These are phyloP conservation scores for Cryptomeria japonica DNA, from an alignment of 75 land plant genomes.

Conservation along the genomic window DNA sequence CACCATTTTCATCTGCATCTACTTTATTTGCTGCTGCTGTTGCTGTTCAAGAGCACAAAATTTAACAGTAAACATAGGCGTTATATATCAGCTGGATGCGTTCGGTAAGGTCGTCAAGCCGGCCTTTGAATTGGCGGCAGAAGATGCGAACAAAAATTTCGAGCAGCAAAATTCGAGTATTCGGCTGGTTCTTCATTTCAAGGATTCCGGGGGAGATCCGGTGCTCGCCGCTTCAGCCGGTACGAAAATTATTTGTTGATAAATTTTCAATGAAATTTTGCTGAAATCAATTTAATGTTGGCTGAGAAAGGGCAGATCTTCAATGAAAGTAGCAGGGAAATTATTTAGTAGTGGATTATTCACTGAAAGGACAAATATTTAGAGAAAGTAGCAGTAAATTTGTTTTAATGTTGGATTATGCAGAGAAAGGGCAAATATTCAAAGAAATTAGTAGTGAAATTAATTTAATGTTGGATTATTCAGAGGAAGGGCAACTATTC, in stretches of 20 bases:
- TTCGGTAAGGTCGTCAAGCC: constrained; percentile 25
- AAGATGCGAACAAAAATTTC: constrained; percentile 27
- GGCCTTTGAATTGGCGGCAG: constrained; percentile 32
- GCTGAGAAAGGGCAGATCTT: no score
- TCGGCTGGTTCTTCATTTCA: constrained; percentile 39
- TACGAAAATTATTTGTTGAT: constrained; percentile 8
- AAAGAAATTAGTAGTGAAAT: not conserved
- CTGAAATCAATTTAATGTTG: not conserved
- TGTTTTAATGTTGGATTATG: no score
- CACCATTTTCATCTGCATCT: not conserved
- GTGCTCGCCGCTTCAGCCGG: constrained; percentile 67
- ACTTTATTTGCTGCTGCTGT: not conserved
- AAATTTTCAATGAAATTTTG: not conserved
- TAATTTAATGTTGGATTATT: no score
- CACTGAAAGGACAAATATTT: no score
- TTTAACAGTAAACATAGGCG: constrained; percentile 21
- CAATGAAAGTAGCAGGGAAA: no score
- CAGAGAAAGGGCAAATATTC: no score
- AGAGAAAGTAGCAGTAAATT: no score
- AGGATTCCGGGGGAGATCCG: constrained; percentile 48
- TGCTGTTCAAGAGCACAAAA: not conserved
- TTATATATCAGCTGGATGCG: constrained; percentile 17
- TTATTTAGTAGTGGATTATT: no score
- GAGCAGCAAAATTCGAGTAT: not conserved
- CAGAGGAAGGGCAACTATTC: no score